These are phyloP conservation scores for Dispira simplex DNA, from an alignment of 192 early-diverging fungal species.

Conservation along the genomic window DNA sequence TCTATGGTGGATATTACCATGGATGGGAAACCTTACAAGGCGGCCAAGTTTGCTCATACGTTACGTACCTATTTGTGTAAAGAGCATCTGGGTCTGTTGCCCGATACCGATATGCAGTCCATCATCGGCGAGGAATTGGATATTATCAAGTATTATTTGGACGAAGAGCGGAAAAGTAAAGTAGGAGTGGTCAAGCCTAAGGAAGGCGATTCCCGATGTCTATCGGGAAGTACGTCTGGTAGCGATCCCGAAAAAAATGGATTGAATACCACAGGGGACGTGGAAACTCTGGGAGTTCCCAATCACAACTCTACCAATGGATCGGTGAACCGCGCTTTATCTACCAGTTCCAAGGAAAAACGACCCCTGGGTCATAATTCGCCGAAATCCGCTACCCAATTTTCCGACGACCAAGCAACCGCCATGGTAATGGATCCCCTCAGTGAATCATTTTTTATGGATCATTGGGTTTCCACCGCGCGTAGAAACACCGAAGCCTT, in stretches of 20 bases:
- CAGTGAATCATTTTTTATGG: slow-evolving; percentile 35
- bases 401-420: slow-evolving; percentile 15
- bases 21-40: slow-evolving; percentile 60
- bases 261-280: neutral
- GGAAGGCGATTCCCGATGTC: neutral
- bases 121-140: slow-evolving; percentile 13
- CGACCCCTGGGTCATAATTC: neutral
- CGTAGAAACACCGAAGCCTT: slow-evolving; percentile 48
- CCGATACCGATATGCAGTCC: slow-evolving; percentile 24
- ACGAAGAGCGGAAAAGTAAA: neutral
- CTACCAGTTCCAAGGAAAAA: neutral
- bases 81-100: slow-evolving; percentile 65
- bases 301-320: neutral
- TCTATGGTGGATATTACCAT: slow-evolving; percentile 48
- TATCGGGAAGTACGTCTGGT: neutral
- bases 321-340: neutral
- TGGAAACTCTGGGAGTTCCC: neutral
- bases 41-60: slow-evolving; percentile 53
- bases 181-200: neutral
- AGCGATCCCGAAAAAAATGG: neutral
- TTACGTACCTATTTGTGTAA: slow-evolving; percentile 61
- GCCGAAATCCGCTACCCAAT: neutral
- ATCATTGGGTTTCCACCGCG: slow-evolving; percentile 48
- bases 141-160: neutral
- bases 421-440: slow-evolving; percentile 48